Percentiles rank a stretch among this genome's conserved stretches.
These are phyloP conservation scores for Solanum chiquidenum DNA, from an alignment of 257 asterid species.

Conservation along the genomic window DNA sequence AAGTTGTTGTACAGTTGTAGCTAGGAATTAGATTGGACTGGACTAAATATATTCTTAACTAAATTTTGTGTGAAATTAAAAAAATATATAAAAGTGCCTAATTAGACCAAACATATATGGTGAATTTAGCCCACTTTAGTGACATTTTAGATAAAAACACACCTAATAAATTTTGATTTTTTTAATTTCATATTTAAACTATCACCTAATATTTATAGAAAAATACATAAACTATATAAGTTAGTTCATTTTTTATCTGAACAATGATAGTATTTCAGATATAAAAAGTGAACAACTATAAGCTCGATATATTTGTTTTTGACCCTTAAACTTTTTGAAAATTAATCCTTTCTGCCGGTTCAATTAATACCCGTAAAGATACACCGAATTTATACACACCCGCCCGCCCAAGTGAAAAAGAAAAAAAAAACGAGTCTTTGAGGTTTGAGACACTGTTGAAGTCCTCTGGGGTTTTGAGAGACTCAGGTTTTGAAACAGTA, in stretches of 20 bases:
- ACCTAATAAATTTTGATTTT: too few species aligned
- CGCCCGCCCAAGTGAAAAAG: background rate
- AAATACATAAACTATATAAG: too few species aligned
- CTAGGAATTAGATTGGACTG: background rate
- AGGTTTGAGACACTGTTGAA: background rate
- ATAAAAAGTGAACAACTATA: too few species aligned
- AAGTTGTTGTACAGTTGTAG: background rate
- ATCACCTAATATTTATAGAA: too few species aligned
- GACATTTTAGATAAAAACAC: background rate
- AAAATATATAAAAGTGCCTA: background rate
- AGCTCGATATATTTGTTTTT: too few species aligned
- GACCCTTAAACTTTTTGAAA: too few species aligned
- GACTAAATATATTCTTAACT: background rate
- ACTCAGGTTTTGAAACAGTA: background rate
- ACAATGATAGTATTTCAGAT: too few species aligned
- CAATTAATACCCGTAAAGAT: slow-evolving; percentile 1
- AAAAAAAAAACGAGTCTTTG: background rate
- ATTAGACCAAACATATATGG: background rate
- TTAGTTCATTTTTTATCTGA: too few species aligned
- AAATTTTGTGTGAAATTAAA: background rate
- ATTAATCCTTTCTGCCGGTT: background rate
- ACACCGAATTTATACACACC: background rate
- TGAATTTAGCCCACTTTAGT: background rate
- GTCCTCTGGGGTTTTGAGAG: background rate
- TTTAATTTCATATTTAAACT: too few species aligned